Base-by-base conservation (phyloP, 495 filamentous ascomycete species). In the Aspergillus saccharolyticus region DNA sequence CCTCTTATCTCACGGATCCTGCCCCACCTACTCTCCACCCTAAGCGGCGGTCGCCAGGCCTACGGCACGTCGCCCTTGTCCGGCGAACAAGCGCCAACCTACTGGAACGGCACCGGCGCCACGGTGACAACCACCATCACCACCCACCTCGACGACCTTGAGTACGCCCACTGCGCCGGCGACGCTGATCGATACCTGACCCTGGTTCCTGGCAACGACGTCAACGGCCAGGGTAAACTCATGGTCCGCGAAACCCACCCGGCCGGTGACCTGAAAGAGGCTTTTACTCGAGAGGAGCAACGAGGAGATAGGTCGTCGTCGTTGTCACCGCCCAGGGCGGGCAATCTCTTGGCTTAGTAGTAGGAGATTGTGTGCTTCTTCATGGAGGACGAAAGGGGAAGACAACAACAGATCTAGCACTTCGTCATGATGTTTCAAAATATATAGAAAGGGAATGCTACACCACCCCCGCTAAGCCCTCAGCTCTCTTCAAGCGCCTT, bases 1-100 rank as follows among this genome's bases (percentile, higher is more conserved):
- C 91, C 92, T 5, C 76, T 96, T 15, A 77, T 90, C 55, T 69
- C 74, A n/a, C 67, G 61, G 2, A 22, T 77, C 42, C 52, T 73
- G 12, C 74, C 72, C 0, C 65, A 67, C 24, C 56, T 77, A 10
- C 56, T 74, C 10, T 67, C 71, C 5, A 67, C 68, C 3, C 53
- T 74, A 15, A 65, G 50, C 44, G 58, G 59, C 14, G 68, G 60
- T 20, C 48, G 56, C 43, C 58, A n/a, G 4, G 43, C 54, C 20
- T 58, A 66, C 9, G 55, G 52, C 43, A 66, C 53, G 42, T 46
- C 53, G 10, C 55, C 52, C 8, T 14, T 59, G 16, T 64, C 67
- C 2, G 46, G 63, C 51, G 48, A 49, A 19, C 59, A 63, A n/a
- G 19, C 63, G 14, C 58, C 65, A 28, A 52, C 66, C 33, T 50